Base-by-base conservation (phyloP, 495 filamentous ascomycete species). In the Halenospora varia region DNA sequence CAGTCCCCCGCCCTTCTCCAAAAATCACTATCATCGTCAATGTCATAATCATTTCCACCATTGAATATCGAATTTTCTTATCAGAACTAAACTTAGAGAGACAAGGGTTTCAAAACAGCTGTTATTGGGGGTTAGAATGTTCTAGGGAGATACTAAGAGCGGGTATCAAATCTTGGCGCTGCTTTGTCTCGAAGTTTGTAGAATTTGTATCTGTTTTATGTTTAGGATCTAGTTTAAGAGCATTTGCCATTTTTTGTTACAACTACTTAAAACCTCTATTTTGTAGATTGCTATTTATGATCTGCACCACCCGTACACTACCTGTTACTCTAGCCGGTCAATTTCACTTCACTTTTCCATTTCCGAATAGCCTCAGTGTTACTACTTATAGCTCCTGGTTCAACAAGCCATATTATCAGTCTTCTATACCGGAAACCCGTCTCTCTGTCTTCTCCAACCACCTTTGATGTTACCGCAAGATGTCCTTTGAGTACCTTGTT, bases 11-110 rank as follows among this genome's bases (percentile, higher is more conserved):
- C 42, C 42, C 18, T 45, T 45, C 42, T 45, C 42, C 42, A 45
- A 45, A 45, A 45, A n/a, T 45, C 42, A 45, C 42, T 45, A 17
- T 45, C 42, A 45, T 45, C 42, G 42, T 45, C 42, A 20, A 45
- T 20, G 42, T 45, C 42, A 45, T n/a, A 45, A 45, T 45, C 18
- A 20, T 45, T n/a, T 4, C 42, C 42, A 45, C 42, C 11, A 45
- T 25, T 17, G 29, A 35, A 35, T 35, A 35, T 35, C 29, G 29
- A 35, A 6, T 35, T 35, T 35, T 6, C 29, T 35, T 35, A 13
- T 35, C 6, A 4, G 29, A 4, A 4, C 13, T 35, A 35, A 35
- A 13, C 6, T 35, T 13, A 35, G 29, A 35, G 4, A 35, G 29
- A 35, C 4, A 35, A 6, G 4, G 29, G 29, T 35, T 35, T 35